phyloP scores from a whole-genome alignment of 192 early-diverging fungal genomes.

The Podila epigama region DNA sequence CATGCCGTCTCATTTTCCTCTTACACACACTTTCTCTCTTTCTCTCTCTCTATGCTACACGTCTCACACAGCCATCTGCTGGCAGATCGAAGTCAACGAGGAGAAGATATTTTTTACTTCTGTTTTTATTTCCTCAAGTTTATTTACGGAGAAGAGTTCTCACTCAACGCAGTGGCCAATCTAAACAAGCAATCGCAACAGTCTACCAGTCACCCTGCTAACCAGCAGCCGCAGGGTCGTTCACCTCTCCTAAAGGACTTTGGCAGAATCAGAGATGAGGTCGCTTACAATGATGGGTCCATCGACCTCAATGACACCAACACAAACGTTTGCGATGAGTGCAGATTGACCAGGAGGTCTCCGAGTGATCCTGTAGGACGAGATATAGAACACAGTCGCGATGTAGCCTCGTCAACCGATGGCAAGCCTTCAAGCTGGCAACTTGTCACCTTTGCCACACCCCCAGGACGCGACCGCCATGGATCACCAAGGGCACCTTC shows the following conservation, averaged over 20 bases:
- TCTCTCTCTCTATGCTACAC: neutral
- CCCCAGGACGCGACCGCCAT: conserved; percentile 22
- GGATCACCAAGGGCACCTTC: conserved; percentile 35
- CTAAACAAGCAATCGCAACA: conserved; percentile 11
- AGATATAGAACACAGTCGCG: conserved; percentile 5
- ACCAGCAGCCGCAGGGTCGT: neutral
- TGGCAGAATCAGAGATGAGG: conserved; percentile 15
- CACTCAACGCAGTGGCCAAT: conserved; percentile 16
- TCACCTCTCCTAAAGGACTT: conserved; percentile 25
- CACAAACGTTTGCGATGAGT: conserved; percentile 24
- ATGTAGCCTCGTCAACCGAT: conserved; percentile 36
- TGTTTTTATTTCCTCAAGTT: conserved; percentile 51
- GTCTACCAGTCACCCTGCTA: neutral
- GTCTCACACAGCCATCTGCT: conserved; percentile 20
- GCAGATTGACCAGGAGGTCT: conserved; percentile 10
- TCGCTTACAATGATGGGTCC: neutral
- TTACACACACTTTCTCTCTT: no score
- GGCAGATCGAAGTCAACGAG: conserved; percentile 45
- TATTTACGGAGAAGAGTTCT: conserved; percentile 47
- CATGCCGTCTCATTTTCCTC: no score
- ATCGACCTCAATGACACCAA: neutral
- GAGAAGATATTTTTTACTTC: conserved; percentile 52
- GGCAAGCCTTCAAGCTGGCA: conserved; percentile 48
- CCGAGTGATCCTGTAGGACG: conserved; percentile 15
- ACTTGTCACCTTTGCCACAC: conserved; percentile 31